Conservation (phyloP, 23 red algal genomes). For the Gracilaria caudata region DNA sequence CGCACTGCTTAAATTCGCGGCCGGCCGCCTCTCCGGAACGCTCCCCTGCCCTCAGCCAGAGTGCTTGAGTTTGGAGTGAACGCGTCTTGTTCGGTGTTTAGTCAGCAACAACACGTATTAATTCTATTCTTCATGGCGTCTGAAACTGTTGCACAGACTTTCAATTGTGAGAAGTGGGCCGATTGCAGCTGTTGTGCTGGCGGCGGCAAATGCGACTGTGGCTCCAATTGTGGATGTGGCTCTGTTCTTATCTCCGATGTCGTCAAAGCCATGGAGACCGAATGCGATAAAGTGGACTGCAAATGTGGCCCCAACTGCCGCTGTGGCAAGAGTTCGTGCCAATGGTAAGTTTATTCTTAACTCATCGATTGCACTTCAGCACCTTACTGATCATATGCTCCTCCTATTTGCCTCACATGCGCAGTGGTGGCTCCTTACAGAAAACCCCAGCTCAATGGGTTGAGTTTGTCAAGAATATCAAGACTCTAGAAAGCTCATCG, state of each 20-base stretch:
- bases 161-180: slow-evolving; percentile 59
- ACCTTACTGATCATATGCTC: neutral
- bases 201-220: slow-evolving; percentile 40
- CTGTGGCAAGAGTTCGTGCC: slow-evolving; percentile 31
- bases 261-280: slow-evolving; percentile 56
- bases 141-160: neutral
- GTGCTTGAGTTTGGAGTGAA: neutral
- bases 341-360: slow-evolving; percentile 15
- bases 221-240: slow-evolving; percentile 42
- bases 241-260: slow-evolving; percentile 29
- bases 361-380: neutral
- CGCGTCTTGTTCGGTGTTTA: neutral
- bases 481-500: slow-evolving; percentile 13
- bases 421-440: neutral
- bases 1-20: neutral
- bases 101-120: neutral
- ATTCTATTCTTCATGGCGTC: slow-evolving; percentile 1
- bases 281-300: slow-evolving; percentile 40
- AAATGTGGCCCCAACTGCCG: slow-evolving; percentile 6
- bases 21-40: neutral
- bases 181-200: slow-evolving; percentile 35
- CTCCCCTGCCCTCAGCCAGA: neutral
- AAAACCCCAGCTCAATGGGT: slow-evolving; percentile 52
- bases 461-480: slow-evolving; percentile 40
- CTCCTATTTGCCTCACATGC: neutral